These are phyloP conservation scores for Colletotrichum chrysophilum DNA, from an alignment of 2,329 filamentous ascomycete species.

Conservation along the genomic window DNA sequence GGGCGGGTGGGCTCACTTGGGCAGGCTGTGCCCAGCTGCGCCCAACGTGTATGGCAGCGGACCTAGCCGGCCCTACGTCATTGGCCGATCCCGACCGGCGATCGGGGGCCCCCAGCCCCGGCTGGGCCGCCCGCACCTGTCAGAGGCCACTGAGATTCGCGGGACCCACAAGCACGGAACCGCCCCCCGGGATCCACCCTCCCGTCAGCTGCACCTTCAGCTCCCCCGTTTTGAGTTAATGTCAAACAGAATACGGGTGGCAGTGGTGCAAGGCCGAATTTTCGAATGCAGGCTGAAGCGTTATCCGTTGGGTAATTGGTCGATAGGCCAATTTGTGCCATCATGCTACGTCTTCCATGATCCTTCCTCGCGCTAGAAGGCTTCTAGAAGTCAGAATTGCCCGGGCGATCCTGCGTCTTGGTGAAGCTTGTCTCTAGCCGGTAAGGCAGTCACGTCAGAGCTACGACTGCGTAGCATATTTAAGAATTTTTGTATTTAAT, in stretches of 20 bases:
- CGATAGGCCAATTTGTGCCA: neutral
- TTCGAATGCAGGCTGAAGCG: neutral
- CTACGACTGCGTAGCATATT: neutral
- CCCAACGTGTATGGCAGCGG: neutral
- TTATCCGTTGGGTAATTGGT: neutral
- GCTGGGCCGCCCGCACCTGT: neutral
- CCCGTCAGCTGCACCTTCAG: neutral
- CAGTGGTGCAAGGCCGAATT: neutral
- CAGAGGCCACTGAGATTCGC: neutral
- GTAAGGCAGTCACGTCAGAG: neutral
- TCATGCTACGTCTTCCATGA: neutral
- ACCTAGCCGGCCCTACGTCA: neutral
- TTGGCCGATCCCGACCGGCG: neutral
- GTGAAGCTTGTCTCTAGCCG: neutral
- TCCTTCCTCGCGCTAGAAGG: constrained; percentile 5
- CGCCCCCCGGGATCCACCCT: neutral
- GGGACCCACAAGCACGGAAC: neutral
- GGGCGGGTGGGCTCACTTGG: neutral
- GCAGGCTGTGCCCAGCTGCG: neutral
- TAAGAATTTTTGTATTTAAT: neutral
- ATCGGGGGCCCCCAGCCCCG: neutral
- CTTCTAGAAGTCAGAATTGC: neutral
- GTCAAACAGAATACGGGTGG: neutral
- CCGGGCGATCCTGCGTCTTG: neutral
- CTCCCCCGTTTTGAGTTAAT: neutral